Percentiles rank a stretch among this genome's conserved stretches.
Conservation (phyloP, 495 filamentous ascomycete species). For the Talaromyces proteolyticus region DNA sequence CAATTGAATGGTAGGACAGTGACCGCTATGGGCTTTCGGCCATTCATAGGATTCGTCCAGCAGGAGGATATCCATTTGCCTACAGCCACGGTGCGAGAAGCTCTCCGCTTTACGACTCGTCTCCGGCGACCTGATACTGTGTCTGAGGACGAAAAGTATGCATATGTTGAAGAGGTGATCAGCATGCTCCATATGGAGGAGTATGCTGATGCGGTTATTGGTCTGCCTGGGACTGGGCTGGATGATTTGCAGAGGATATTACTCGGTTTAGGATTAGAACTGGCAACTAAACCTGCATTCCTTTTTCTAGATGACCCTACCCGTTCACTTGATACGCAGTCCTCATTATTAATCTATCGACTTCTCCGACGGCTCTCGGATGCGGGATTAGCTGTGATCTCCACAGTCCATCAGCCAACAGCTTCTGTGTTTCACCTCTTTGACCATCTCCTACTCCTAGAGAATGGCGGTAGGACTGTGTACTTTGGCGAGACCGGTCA, state of each 20-base stretch:
- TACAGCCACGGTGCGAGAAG: slow-evolving; percentile 77
- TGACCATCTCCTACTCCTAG: slow-evolving; percentile 81
- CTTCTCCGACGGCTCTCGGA: slow-evolving; percentile 82
- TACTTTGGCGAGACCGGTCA: slow-evolving; percentile 89
- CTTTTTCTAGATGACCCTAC: slow-evolving; percentile 90
- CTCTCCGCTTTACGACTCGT: slow-evolving; percentile 74
- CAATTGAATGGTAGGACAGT: slow-evolving; percentile 43
- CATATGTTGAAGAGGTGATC: slow-evolving; percentile 47
- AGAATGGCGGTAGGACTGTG: slow-evolving; percentile 73
- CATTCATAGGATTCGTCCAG: slow-evolving; percentile 89
- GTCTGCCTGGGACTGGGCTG: slow-evolving; percentile 58
- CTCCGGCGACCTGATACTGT: slow-evolving; percentile 64
- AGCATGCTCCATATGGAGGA: slow-evolving; percentile 45
- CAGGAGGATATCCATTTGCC: slow-evolving; percentile 87
- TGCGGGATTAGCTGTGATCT: slow-evolving; percentile 85
- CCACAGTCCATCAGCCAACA: slow-evolving; percentile 94
- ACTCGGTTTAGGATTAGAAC: slow-evolving; percentile 83
- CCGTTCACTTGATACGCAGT: slow-evolving; percentile 83
- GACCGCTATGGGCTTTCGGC: slow-evolving; percentile 76
- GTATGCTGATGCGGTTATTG: slow-evolving; percentile 38
- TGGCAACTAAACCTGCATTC: slow-evolving; percentile 82
- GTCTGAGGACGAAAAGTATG: slow-evolving; percentile 36
- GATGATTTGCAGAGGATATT: slow-evolving; percentile 90
- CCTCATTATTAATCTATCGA: slow-evolving; percentile 82
- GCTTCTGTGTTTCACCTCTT: slow-evolving; percentile 95